Base-by-base conservation (phyloP, 805 yeast species). In the Nakazawaea pomicola region DNA sequence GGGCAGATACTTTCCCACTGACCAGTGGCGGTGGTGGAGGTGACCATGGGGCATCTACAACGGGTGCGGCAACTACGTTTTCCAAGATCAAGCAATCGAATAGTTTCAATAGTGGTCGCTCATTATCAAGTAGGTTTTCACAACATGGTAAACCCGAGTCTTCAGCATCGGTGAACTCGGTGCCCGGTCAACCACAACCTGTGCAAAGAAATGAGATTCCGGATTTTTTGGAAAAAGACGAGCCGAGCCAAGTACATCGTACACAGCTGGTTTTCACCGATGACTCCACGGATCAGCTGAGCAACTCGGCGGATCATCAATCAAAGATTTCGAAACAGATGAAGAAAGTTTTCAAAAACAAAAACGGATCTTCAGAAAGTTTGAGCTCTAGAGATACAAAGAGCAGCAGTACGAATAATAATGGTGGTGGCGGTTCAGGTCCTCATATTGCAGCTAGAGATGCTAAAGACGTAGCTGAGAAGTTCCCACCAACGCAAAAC, bases 281-380 rank as follows among this genome's bases (percentile, higher is more conserved):
- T 19, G 12, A 24, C 9, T 14, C 35, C 3, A 12, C 27, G n/a
- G n/a, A n/a, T n/a, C n/a, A 11, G 15, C 7, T 17, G 30, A 31
- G 6, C 30, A 14, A 28, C 10, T 10, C 7, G 25, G 10, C 4
- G 36, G 29, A 24, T 31, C 48, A 9, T 47, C 48, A 4, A 34
- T 25, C 36, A 8, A 47, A 49, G 47, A 35, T 28, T 46, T 38
- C 41, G 48, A 37, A 28, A 47, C 29, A 38, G 60, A 45, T 36
- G 46, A 25, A 17, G 48, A n/a, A 44, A 45, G 24, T 47, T 56
- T 11, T 58, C 58, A 41, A 56, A 57, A 41, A 37, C 46, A 19
- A 43, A 47, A 46, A 55, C 58, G 19, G 45, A 48, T 19, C 56
- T 53, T 8, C 52, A 54, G 10, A 57, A 46, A 33, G 61, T 53